Evolutionary conservation across 73 alveolate species (phyloP), one percentile per base, ranked within the genome.

Genomic region (Stentor coeruleus): DNA sequence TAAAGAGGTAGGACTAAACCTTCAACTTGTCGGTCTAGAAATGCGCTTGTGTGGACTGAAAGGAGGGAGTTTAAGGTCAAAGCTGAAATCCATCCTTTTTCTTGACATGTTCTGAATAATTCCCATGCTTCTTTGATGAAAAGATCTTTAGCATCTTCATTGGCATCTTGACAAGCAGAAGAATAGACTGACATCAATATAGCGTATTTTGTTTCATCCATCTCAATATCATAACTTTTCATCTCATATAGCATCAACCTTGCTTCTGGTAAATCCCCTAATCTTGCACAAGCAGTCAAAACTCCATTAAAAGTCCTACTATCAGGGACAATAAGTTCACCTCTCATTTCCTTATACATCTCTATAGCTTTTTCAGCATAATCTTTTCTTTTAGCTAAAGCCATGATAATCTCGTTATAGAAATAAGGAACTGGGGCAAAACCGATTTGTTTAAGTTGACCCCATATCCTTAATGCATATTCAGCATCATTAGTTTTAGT

Each of bases 311-410:
- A 20, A 20, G 79, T 66, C 0, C 37, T 26, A 66, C 2, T 2
- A 66, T 66, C 79, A 1, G 37, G n/a, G 11, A 0, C n/a, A 20
- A 66, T 66, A 26, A 1, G 15, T 40, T 20, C 1, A 20, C 79
- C 79, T 33, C 37, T 66, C 79, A 66, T 66, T 2, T 2, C 49
- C 33, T 31, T 66, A 33, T 66, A 66, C n/a, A 66, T 20, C 1
- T 66, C 79, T 28, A 66, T 20, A 20, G 79, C 79, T 33, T 66
- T 26, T 66, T 66, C 42, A 26, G 79, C 79, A 66, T 66, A 66
- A 33, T 66, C 79, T 0, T 2, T 0, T 2, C 79, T 66, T 66
- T 66, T 66, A 14, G 40, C 79, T 1, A 26, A 31, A 11, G 42
- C 0, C n/a, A 1, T 20, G 37, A 66, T 66, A 20, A 66, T 66